A percentile compares a stretch with the other conserved stretches of the same genome.
Evolutionary conservation across 192 early-diverging fungal genomes (phyloP).

Genomic region (Neocallimastix lanati): DNA sequence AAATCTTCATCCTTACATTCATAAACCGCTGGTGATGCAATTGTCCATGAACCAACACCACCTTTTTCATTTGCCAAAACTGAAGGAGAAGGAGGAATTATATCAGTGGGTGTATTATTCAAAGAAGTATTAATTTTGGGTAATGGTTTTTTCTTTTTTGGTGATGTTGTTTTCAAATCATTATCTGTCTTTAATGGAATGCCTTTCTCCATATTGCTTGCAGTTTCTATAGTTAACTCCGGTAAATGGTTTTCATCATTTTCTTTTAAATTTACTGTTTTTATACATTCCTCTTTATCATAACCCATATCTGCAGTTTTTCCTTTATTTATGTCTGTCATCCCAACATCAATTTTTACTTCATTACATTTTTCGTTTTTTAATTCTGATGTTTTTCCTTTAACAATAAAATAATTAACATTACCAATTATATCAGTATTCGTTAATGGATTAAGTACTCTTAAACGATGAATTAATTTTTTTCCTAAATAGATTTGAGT

Average conservation of each 20-base stretch:
- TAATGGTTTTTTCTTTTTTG: not conserved
- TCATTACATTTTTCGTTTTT: constrained; percentile 1
- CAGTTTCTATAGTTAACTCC: not conserved
- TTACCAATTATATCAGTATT: constrained; percentile 50
- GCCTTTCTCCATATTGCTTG: not conserved
- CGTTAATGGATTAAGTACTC: constrained; percentile 42
- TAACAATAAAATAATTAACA: constrained; percentile 40
- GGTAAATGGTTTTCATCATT: not conserved
- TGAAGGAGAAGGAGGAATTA: not conserved
- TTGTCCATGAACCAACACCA: not conserved
- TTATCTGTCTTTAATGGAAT: not conserved
- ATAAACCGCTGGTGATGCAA: not conserved
- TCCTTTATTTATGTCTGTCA: not conserved
- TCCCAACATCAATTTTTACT: not conserved
- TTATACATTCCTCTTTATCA: not conserved
- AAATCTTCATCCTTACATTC: not conserved
- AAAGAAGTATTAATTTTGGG: not conserved
- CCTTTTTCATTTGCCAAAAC: not conserved
- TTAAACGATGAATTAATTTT: constrained; percentile 39
- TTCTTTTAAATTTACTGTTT: not conserved
- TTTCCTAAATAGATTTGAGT: constrained; percentile 42
- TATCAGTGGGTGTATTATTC: not conserved
- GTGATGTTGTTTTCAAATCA: not conserved
- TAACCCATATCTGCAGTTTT: not conserved
- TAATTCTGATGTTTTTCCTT: constrained; percentile 2